Conservation (phyloP, 352 stramenopile species). For the Pythium aristosporum region DNA sequence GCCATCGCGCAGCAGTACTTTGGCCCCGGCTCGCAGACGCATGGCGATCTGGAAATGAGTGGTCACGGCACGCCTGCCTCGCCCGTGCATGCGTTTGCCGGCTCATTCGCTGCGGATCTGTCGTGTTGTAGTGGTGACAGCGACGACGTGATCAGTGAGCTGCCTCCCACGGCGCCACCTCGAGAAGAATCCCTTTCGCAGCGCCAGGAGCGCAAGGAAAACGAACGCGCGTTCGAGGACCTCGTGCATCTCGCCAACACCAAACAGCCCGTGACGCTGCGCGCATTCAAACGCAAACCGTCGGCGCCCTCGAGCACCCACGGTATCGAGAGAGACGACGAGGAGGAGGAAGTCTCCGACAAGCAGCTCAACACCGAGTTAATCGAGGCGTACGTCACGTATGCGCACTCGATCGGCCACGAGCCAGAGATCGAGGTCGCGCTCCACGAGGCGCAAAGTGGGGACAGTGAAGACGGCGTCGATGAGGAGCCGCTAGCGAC, state of each 20-base stretch:
- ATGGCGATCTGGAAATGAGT: not conserved
- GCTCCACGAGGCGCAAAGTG: slow-evolving; percentile 64
- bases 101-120: not conserved
- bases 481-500: slow-evolving; percentile 1
- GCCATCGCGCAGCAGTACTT: slow-evolving; percentile 50
- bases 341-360: slow-evolving; percentile 53
- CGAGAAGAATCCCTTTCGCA: slow-evolving; percentile 26
- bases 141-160: not conserved
- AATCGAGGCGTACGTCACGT: slow-evolving; percentile 93
- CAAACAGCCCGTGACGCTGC: slow-evolving; percentile 46
- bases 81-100: not conserved
- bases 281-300: slow-evolving; percentile 40
- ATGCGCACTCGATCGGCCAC: slow-evolving; percentile 89
- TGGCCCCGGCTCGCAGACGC: slow-evolving; percentile 20
- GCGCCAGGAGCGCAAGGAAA: slow-evolving; percentile 38
- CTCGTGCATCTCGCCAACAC: slow-evolving; percentile 62
- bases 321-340: slow-evolving; percentile 2
- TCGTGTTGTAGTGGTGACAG: not conserved
- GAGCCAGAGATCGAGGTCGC: slow-evolving; percentile 85
- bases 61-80: not conserved
- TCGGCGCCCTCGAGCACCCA: not conserved
- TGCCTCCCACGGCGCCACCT: not conserved
- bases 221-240: slow-evolving; percentile 48
- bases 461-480: slow-evolving; percentile 22
- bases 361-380: slow-evolving; percentile 91